Conservation (phyloP, 805 yeast genomes). For the Grigorovia humatica region DNA sequence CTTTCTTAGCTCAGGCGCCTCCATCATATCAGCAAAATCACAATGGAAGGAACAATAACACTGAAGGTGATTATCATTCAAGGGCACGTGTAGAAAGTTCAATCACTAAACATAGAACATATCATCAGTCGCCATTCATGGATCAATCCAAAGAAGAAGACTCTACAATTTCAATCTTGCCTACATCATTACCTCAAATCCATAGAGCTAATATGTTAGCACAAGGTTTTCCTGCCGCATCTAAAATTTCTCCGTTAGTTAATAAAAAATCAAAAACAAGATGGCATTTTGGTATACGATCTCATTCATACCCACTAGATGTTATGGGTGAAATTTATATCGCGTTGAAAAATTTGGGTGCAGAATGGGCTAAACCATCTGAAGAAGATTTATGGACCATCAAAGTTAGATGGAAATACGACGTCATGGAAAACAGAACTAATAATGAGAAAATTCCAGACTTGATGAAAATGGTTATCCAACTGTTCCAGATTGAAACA, state of each 20-base stretch:
- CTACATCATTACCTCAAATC: slow-evolving; percentile 87
- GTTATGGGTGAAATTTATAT: slow-evolving; percentile 98
- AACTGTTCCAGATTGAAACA: slow-evolving; percentile 88
- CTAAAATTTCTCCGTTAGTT: slow-evolving; percentile 43
- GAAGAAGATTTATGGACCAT: slow-evolving; percentile 96
- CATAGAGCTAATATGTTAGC: slow-evolving; percentile 89
- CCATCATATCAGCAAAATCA: slow-evolving; percentile 35
- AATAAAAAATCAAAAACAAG: slow-evolving; percentile 84
- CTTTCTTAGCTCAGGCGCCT: slow-evolving; percentile 51
- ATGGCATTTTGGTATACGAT: slow-evolving; percentile 98
- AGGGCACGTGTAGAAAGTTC: slow-evolving; percentile 7
- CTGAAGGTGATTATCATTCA: slow-evolving; percentile 2
- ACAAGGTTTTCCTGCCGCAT: slow-evolving; percentile 38
- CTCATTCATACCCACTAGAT: slow-evolving; percentile 91
- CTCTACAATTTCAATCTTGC: slow-evolving; percentile 84
- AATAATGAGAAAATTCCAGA: slow-evolving; percentile 42
- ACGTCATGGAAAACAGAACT: slow-evolving; percentile 28
- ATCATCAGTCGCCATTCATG: slow-evolving; percentile 26
- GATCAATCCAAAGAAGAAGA: slow-evolving; percentile 30
- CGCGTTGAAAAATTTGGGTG: slow-evolving; percentile 86
- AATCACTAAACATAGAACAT: slow-evolving; percentile 24
- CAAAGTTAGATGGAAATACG: slow-evolving; percentile 85
- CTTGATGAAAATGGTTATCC: slow-evolving; percentile 93
- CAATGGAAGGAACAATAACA: not conserved
- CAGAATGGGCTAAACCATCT: slow-evolving; percentile 93